A percentile compares a stretch with the other conserved stretches of the same genome.
phyloP scores from a whole-genome alignment of 2,329 filamentous ascomycete species.

The Sarocladium kiliense region DNA sequence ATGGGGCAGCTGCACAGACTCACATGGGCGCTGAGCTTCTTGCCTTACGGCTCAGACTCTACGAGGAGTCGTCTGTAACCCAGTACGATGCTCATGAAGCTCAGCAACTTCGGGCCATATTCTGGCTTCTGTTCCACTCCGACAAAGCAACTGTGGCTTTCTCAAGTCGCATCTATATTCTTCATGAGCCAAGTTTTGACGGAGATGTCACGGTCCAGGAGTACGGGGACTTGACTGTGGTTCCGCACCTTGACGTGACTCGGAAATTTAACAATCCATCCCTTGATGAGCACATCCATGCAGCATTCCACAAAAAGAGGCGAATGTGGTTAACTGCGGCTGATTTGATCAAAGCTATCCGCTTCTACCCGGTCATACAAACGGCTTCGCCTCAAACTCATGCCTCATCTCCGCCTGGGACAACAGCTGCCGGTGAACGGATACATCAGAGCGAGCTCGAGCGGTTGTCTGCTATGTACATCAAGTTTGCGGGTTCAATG shows the following conservation, averaged over 20 bases:
- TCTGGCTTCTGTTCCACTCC: constrained; percentile 11
- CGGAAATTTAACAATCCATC: not conserved
- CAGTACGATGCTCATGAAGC: constrained; percentile 4
- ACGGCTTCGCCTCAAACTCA: not conserved
- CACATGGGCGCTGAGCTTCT: constrained; percentile 9
- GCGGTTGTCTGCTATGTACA: not conserved
- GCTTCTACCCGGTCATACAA: not conserved
- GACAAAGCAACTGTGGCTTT: constrained; percentile 8
- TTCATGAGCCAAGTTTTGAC: constrained; percentile 1
- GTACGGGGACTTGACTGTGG: not conserved
- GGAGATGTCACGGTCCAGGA: not conserved
- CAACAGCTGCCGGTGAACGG: not conserved
- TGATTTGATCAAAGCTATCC: constrained; percentile 1
- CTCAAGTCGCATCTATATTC: not conserved
- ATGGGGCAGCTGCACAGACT: constrained; percentile 9
- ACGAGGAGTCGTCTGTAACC: constrained; percentile 7
- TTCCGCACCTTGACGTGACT: not conserved
- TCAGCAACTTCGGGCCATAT: constrained; percentile 10
- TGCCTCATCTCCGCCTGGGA: not conserved
- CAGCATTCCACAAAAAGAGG: not conserved
- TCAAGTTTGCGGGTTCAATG: constrained; percentile 4
- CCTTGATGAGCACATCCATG: constrained; percentile 1
- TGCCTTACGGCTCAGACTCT: constrained; percentile 9
- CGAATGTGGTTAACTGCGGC: constrained; percentile 2
- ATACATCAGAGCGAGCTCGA: not conserved